Evolutionary conservation across 2,329 filamentous ascomycete genomes (phyloP).

Genomic region (Fusarium buxicola): DNA sequence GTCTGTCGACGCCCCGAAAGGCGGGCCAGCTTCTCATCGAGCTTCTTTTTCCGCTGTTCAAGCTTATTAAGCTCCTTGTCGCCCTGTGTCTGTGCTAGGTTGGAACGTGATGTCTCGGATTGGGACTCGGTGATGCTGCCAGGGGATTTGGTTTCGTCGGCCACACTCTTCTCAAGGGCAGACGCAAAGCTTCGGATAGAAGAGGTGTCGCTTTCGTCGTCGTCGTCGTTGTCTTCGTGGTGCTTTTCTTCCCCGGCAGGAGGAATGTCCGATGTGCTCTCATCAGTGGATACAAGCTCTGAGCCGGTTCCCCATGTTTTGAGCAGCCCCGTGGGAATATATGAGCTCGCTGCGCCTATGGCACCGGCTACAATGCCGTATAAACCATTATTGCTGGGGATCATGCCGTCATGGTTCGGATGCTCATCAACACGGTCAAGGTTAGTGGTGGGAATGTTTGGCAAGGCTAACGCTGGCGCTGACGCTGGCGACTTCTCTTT

Average conservation of each 20-base stretch:
- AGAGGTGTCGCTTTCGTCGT: conserved; percentile 57
- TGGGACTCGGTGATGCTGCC: conserved; percentile 44
- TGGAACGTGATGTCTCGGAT: conserved; percentile 56
- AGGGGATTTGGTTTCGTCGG: conserved; percentile 45
- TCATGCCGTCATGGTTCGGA: conserved; percentile 44
- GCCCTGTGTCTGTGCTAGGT: conserved; percentile 41
- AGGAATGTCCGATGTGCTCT: conserved; percentile 41
- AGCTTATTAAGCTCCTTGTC: conserved; percentile 76
- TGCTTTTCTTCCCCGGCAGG: conserved; percentile 40
- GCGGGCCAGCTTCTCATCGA: conserved; percentile 72
- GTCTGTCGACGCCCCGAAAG: conserved; percentile 61
- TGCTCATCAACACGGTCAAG: conserved; percentile 33
- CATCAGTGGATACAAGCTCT: conserved; percentile 44
- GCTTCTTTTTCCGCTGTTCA: conserved; percentile 67
- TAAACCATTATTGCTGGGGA: conserved; percentile 59
- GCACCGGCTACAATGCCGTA: conserved; percentile 68
- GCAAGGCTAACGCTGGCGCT: conserved; percentile 3
- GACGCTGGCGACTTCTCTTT: conserved; percentile 10
- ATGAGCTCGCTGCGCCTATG: conserved; percentile 62
- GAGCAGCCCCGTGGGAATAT: conserved; percentile 54
- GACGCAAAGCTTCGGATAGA: conserved; percentile 63
- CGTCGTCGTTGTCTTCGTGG: conserved; percentile 40
- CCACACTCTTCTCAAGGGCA: conserved; percentile 54
- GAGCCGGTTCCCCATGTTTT: conserved; percentile 46
- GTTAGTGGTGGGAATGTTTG: conserved; percentile 50